Evolutionary conservation across 257 asterid genomes (phyloP), one percentile per base, ranked within the genome.

Genomic region (Scutellaria barbata): DNA sequence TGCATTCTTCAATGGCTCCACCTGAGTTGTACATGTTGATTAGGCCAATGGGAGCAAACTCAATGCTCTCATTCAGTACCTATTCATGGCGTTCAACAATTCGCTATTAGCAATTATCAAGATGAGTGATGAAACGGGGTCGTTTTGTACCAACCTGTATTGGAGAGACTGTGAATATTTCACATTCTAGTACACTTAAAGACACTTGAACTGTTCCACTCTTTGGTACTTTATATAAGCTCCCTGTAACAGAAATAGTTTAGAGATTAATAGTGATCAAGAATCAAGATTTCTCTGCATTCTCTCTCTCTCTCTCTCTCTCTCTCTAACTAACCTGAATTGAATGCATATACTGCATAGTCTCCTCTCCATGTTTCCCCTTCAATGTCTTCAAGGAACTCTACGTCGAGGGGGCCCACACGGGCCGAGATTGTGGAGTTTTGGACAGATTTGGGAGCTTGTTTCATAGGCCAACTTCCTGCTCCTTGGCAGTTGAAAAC

Each of bases 401-500:
- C 90, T 10, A 86, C 81, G 33, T 90, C 93, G 30, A 54, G 78
- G 40, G 89, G 84, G 68, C 81, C 68, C 7, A 88, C 60, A 57
- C 71, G 73, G 52, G 87, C 85, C 1, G 80, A 43, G 25, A 85
- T 54, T 6, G 13, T 18, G 0, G 76, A 8, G 46, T 51, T 66
- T 56, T 18, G 35, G 64, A 12, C 56, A 17, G 60, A 56, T 6
- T 78, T 74, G 0, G 64, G 43, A 43, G 73, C 76, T 66, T 85
- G 75, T 68, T 84, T 78, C 87, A 84, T 69, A 13, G 73, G 85
- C 94, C 92, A 85, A 63, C 42, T 63, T 80, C 90, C 96, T 0
- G 87, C 86, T 4, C 90, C 96, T 83, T 87, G 95, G 81, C 90
- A 89, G 84, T 89, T 87, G 75, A 87, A 87, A 73, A 79, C 87